Conservation (phyloP, 2,329 filamentous ascomycete species). For the Penicillium expansum region DNA sequence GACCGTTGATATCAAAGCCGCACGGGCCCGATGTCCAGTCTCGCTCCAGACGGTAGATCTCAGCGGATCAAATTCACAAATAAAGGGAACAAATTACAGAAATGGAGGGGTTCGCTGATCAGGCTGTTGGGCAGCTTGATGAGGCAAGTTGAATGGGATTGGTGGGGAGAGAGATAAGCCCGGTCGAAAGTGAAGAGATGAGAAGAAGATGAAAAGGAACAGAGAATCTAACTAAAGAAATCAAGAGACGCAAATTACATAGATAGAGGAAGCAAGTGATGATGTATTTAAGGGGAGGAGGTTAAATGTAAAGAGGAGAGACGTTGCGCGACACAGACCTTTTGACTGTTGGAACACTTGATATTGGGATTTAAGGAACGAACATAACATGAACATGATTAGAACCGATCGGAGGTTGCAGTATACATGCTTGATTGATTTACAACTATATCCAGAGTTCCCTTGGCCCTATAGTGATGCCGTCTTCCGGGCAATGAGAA, state of each 20-base stretch:
- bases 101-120: constrained; percentile 10
- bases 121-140: constrained; percentile 21
- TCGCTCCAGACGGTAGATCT: not conserved
- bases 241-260: not conserved
- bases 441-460: too few species aligned
- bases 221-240: not conserved
- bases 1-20: not conserved
- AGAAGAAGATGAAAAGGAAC: not conserved
- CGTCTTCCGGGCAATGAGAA: too few species aligned
- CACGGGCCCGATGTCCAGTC: not conserved
- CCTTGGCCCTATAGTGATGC: not conserved
- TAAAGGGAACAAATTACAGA: not conserved
- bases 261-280: not conserved
- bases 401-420: not conserved
- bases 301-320: not conserved
- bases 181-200: not conserved
- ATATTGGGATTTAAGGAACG: not conserved
- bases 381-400: not conserved
- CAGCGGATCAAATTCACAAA: not conserved
- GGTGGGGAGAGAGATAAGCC: not conserved
- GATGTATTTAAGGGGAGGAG: not conserved
- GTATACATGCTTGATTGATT: not conserved
- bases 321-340: not conserved
- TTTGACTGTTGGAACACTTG: not conserved
- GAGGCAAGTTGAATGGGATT: not conserved